Base-by-base conservation (phyloP, 1,139 yeast species). In the Taiozyma sp. region DNA sequence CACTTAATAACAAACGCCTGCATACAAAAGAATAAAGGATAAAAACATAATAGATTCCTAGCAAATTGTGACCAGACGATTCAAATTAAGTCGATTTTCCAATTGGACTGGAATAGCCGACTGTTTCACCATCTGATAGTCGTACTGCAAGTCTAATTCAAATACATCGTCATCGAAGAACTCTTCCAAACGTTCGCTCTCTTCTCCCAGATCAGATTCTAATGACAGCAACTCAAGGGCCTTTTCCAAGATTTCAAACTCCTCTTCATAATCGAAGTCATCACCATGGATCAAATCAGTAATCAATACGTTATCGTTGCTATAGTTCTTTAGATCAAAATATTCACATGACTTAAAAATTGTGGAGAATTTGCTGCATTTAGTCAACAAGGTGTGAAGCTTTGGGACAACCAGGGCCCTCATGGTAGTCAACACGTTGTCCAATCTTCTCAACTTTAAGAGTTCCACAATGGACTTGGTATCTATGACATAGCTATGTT, bases 331-430 rank as follows among this genome's bases (percentile, higher is more conserved):
- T 19, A n/a, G 8, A 9, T 40, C 44, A 40, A 19, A 22, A 19
- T 46, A 46, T n/a, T 29, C 34, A 16, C 42, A 43, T 8, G 50
- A 32, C 4, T 40, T 44, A 13, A 38, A 48, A 34, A 16, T 22
- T 2, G 46, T 27, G n/a, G 48, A 46, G 27, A 23, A 40, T 27
- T 46, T 46, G 9, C 34, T 8, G 24, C 51, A 46, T 34, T 41
- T 46, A 4, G 29, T 24, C 41, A 46, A 14, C 16, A 49, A 40
- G 16, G n/a, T 7, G n/a, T 32, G 40, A 43, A 49, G 40, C 14
- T 43, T 38, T 7, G 28, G 41, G 5, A 22, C 16, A 7, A 46
- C 28, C 19, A 49, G 22, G 1, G 41, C 9, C 41, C 46, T 45
- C 14, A 49, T 16, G 22, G 49, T 22, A 7, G 10, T 32, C 28